Base-by-base conservation (phyloP, 768 basidiomycete genomes). In the Suillus subaureus region DNA sequence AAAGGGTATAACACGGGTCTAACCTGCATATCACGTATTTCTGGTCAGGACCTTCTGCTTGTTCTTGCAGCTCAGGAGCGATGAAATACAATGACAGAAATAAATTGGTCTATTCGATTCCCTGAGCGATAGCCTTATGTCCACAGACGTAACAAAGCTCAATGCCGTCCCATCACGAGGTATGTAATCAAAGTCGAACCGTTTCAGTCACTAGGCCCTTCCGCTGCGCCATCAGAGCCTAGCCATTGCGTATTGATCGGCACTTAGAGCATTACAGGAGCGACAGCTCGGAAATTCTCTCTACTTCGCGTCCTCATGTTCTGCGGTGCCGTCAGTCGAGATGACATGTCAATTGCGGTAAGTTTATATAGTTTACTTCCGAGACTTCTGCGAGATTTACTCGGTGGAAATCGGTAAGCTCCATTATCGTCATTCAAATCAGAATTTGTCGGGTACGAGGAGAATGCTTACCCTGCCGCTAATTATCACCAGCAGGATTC, bases 401-500 rank as follows among this genome's bases (percentile, higher is more conserved):
- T 43, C 39, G 28, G 18, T 60, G 26, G 58, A 60, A 42, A 42
- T 60, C 13, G 58, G n/a, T 37, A 23, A 23, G n/a, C 35, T 57
- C n/a, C 56, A 57, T 39, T 56, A 37, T 18, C 16, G 18, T 18
- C 57, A 58, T 58, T 58, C 39, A 28, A 26, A 40, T 26, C 23
- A 28, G 57, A 58, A 39, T 58, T 39, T 39, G 5, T 58, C 39
- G 18, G 39, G 39, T 33, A 6, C 52, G n/a, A 58, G 57, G 57
- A 58, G 39, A 58, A 58, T 28, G 28, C 58, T 60, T 31, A 60
- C 58, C 58, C 58, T 60, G 58, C 28, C 40, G 26, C 39, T 60
- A 43, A 42, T 60, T 42, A 42, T 58, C 57, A 28, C 26, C 18
- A 60, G 9, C 39, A 60, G 18, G 21, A n/a, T 9, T 54, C 21